Evolutionary conservation across 805 yeast species (phyloP).

Genomic region (Hanseniaspora singularis): DNA sequence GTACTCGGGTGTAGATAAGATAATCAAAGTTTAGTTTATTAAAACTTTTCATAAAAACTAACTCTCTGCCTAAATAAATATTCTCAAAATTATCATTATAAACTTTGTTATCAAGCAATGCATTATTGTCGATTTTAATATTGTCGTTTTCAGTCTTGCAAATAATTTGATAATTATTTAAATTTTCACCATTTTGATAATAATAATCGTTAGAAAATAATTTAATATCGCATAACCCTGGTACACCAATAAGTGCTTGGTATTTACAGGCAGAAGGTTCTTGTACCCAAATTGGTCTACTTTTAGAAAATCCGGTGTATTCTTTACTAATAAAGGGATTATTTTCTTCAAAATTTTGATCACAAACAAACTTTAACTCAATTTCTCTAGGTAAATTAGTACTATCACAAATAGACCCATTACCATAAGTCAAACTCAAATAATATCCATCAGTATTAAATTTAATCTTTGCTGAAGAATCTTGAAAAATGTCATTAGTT

Average conservation of each 20-base stretch:
- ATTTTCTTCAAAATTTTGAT: constrained; percentile 24
- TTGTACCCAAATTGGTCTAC: constrained; percentile 31
- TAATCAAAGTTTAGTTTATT: background rate
- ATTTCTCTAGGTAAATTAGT: constrained; percentile 41
- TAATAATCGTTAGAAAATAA: constrained; percentile 20
- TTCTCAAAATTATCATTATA: background rate
- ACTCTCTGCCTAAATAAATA: constrained; percentile 5
- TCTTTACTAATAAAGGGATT: constrained; percentile 21
- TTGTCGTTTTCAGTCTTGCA: background rate
- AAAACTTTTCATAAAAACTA: constrained; percentile 3
- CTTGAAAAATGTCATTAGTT: background rate
- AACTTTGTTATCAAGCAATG: background rate
- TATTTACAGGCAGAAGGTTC: constrained; percentile 52
- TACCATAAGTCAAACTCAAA: constrained; percentile 28
- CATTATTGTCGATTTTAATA: background rate
- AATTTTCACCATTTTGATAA: background rate
- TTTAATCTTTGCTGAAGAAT: constrained; percentile 11
- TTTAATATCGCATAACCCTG: constrained; percentile 37
- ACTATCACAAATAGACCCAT: constrained; percentile 51
- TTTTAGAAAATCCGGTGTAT: constrained; percentile 14
- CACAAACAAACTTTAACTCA: constrained; percentile 49
- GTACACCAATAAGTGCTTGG: constrained; percentile 39
- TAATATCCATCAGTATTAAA: constrained; percentile 30
- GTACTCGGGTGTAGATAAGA: background rate
- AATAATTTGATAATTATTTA: background rate